These are phyloP conservation scores for Epicoccum nigrum DNA, from an alignment of 2,329 filamentous ascomycete genomes.

Conservation along the genomic window DNA sequence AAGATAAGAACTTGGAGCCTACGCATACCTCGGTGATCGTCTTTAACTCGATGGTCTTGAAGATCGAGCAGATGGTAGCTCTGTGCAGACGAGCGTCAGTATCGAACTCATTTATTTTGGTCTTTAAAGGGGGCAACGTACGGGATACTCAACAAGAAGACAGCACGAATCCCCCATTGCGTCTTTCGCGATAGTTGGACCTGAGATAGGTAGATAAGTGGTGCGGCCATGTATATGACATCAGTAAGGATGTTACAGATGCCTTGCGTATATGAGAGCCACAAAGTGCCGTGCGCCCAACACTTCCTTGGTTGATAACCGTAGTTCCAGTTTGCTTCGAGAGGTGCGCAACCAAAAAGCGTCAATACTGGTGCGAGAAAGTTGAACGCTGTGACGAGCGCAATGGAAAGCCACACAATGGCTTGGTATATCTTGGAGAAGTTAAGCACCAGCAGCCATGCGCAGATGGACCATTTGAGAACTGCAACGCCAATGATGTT, in stretches of 20 bases:
- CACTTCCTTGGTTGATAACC: slow-evolving; percentile 22
- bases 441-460: slow-evolving; percentile 37
- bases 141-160: slow-evolving; percentile 40
- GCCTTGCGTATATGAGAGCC: slow-evolving; percentile 34
- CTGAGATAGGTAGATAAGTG: slow-evolving; percentile 34
- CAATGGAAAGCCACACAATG: slow-evolving; percentile 37
- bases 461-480: slow-evolving; percentile 40
- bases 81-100: slow-evolving; percentile 15
- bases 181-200: slow-evolving; percentile 33
- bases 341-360: slow-evolving; percentile 35
- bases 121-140: slow-evolving; percentile 14
- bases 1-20: not conserved
- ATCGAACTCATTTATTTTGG: no score
- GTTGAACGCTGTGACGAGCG: slow-evolving; percentile 36
- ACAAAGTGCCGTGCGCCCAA: slow-evolving; percentile 30
- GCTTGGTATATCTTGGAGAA: slow-evolving; percentile 33
- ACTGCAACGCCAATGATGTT: slow-evolving; percentile 40
- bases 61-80: slow-evolving; percentile 36
- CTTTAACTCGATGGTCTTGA: slow-evolving; percentile 36
- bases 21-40: slow-evolving; percentile 13
- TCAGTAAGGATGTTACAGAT: slow-evolving; percentile 40
- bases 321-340: slow-evolving; percentile 38
- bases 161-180: slow-evolving; percentile 36
- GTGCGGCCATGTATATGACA: slow-evolving; percentile 36
- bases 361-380: slow-evolving; percentile 32